Evolutionary conservation across 2,329 filamentous ascomycete species (phyloP), one percentile per base, ranked within the genome.

Genomic region (Colletotrichum agaves): DNA sequence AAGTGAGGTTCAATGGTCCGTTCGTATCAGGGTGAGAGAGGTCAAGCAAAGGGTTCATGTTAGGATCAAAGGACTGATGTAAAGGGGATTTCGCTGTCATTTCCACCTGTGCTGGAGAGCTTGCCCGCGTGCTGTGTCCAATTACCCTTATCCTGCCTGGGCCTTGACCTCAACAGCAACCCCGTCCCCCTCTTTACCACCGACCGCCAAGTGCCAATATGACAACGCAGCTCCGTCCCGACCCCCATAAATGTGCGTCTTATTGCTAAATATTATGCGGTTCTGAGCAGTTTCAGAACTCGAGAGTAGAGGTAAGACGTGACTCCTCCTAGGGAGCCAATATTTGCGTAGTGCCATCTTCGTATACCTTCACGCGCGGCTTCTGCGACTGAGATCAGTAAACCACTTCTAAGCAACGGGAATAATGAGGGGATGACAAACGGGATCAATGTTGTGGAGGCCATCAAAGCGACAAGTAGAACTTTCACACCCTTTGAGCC

Each of bases 401-500:
- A 23, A 13, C 6, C 5, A 27, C 7, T 21, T 31, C 27, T 10
- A 19, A 17, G 11, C 17, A 39, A 52, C 19, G 5, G 39, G 8
- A 5, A 17, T 8, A 35, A 3, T 13, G 6, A 21, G 15, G 3
- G 35, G 52, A 27, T 7, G 23, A 67, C 71, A 50, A 47, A 74
- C 72, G 13, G 67, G 47, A 8, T 73, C 69, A 19, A 73, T 70
- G 47, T 71, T 50, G 62, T 74, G 73, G 11, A 64, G 71, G 17
- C 69, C 64, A 10, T 61, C 61, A 46, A 73, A 74, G 23, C 70
- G 71, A 57, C 73, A 74, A 8, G n/a, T n/a, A 44, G 53, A 5
- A 31, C 13, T 11, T 57, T 56, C 68, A 63, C 73, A 74, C 11
- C 63, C 63, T n/a, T 63, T 65, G 3, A 72, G 70, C 61, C 61